Conservation (phyloP, 2,329 filamentous ascomycete species). For the Nemania abortiva region DNA sequence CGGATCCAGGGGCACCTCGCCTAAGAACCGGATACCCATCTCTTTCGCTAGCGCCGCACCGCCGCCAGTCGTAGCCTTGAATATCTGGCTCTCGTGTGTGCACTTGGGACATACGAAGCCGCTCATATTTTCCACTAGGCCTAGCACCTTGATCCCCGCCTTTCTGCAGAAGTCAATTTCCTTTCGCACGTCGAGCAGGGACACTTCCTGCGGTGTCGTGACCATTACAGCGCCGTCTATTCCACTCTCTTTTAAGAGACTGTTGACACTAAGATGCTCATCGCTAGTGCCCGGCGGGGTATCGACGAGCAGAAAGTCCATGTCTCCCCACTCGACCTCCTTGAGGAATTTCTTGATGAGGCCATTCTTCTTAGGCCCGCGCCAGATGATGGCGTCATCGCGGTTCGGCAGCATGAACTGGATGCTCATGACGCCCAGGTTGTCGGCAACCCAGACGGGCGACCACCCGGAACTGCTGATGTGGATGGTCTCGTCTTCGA, state of each 20-base stretch:
- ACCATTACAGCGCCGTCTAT: slow-evolving; percentile 95
- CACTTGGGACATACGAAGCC: slow-evolving; percentile 97
- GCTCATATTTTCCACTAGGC: slow-evolving; percentile 97
- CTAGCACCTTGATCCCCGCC: slow-evolving; percentile 87
- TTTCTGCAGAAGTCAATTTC: slow-evolving; percentile 98
- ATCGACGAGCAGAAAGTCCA: slow-evolving; percentile 94
- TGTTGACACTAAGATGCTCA: slow-evolving; percentile 94
- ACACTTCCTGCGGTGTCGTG: slow-evolving; percentile 94
- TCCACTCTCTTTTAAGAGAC: slow-evolving; percentile 88
- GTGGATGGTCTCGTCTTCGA: slow-evolving; percentile 93
- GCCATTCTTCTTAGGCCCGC: slow-evolving; percentile 98
- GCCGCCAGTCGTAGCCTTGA: slow-evolving; percentile 90
- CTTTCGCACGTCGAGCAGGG: slow-evolving; percentile 91
- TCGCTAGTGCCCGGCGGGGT: slow-evolving; percentile 96
- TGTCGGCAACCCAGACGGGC: slow-evolving; percentile 95
- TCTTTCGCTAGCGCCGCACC: slow-evolving; percentile 84
- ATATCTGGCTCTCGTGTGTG: slow-evolving; percentile 84
- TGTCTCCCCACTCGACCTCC: slow-evolving; percentile 96
- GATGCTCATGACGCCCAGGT: slow-evolving; percentile 94
- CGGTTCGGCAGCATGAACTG: slow-evolving; percentile 97
- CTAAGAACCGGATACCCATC: slow-evolving; percentile 88
- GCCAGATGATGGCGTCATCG: slow-evolving; percentile 97
- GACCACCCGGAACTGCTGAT: slow-evolving; percentile 90
- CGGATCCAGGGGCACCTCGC: slow-evolving; percentile 90
- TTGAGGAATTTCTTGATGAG: slow-evolving; percentile 98